Conservation (phyloP, 129 eudicot species). For the Heracleum sosnowskyi region DNA sequence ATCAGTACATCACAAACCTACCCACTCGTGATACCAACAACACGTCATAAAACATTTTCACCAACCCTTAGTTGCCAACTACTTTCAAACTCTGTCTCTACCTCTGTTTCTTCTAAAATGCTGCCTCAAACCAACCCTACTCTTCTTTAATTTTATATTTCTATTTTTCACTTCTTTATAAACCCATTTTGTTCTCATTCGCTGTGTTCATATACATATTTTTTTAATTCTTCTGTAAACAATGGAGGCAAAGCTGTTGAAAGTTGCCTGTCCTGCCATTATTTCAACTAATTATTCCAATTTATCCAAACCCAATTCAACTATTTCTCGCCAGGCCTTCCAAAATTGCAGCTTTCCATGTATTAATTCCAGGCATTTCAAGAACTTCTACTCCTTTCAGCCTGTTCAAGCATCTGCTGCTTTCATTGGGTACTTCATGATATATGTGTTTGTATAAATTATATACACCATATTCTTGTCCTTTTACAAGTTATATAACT, state of each 20-base stretch:
- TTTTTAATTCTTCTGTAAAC: not conserved
- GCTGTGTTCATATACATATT: not conserved
- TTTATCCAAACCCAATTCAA: conserved; percentile 17
- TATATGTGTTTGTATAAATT: not conserved
- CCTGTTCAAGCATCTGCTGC: conserved; percentile 40
- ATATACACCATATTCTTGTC: too few species aligned
- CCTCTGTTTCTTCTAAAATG: not conserved
- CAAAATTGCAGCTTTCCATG: conserved; percentile 21
- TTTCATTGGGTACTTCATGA: conserved; percentile 40
- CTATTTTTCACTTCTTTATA: not conserved
- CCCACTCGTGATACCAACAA: not conserved
- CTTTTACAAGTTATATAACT: not conserved
- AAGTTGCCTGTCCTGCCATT: conserved; percentile 25
- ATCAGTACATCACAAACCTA: conserved; percentile 4
- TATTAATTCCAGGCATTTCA: conserved; percentile 15
- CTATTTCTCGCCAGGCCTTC: conserved; percentile 16
- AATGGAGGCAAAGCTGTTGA: conserved; percentile 60
- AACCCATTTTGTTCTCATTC: not conserved
- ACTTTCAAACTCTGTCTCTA: not conserved
- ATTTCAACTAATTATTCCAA: conserved; percentile 12
- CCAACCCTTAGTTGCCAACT: not conserved
- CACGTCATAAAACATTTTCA: not conserved
- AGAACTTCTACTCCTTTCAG: conserved; percentile 14
- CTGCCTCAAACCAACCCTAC: not conserved
- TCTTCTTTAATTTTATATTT: not conserved